Conservation (phyloP, 2,329 filamentous ascomycete species). For the Meredithiella fracta region DNA sequence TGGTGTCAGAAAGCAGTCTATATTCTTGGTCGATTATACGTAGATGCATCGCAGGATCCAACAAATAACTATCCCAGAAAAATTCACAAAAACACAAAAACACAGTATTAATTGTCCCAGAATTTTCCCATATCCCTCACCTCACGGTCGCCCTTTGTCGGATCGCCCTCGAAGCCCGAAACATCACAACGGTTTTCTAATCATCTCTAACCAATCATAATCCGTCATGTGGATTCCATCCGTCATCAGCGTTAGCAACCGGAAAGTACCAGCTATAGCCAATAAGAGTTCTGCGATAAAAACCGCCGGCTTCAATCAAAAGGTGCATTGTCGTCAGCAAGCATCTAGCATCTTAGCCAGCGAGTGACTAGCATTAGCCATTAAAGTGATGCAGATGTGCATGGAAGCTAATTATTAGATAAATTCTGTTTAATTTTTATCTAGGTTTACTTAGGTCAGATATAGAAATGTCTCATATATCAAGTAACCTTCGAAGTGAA, state of each 20-base stretch:
- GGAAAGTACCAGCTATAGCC: background rate
- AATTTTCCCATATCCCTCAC: background rate
- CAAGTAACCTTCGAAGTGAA: too few species aligned
- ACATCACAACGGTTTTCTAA: background rate
- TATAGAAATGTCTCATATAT: too few species aligned
- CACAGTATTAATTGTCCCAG: too few species aligned
- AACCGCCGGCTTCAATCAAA: background rate
- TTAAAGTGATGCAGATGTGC: background rate
- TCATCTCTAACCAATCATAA: background rate
- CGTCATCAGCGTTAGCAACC: background rate
- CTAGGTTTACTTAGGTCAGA: too few species aligned
- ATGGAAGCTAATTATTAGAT: background rate
- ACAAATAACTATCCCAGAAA: too few species aligned
- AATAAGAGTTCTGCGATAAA: conserved; percentile 7
- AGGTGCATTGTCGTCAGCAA: background rate
- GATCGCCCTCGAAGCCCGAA: background rate
- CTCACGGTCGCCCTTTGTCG: background rate
- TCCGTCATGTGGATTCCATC: background rate
- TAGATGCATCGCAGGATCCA: too few species aligned
- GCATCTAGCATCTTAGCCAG: background rate
- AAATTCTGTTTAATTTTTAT: too few species aligned
- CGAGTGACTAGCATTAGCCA: background rate
- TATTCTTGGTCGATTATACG: too few species aligned
- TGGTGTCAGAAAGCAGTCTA: too few species aligned
- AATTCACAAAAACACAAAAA: too few species aligned